phyloP scores from a whole-genome alignment of 2,329 filamentous ascomycete genomes.

The Purpureocillium takamizusanense region DNA sequence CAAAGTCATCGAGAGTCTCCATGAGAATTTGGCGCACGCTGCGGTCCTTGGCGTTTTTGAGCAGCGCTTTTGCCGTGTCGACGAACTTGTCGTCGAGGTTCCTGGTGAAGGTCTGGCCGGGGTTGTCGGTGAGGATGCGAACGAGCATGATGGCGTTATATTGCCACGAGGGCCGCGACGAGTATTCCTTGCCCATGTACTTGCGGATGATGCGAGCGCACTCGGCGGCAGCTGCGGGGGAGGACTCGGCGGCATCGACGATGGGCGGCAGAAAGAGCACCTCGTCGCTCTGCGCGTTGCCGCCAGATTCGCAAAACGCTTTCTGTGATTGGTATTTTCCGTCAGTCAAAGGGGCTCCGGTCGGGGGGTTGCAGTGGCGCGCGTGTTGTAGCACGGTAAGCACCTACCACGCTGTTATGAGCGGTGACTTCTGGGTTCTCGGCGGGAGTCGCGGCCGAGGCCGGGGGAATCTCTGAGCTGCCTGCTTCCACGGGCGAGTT shows the following conservation, averaged over 20 bases:
- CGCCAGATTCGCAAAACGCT: constrained; percentile 72
- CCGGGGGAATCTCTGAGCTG: constrained; percentile 4
- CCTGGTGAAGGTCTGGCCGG: constrained; percentile 80
- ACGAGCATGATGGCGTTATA: constrained; percentile 97
- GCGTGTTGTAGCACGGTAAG: background rate
- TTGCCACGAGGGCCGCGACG: constrained; percentile 58
- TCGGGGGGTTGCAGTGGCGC: constrained; percentile 3
- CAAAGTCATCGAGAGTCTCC: constrained; percentile 76
- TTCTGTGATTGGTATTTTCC: constrained; percentile 48
- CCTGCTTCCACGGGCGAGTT: constrained; percentile 1
- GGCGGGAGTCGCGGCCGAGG: constrained; percentile 20
- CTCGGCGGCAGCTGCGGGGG: constrained; percentile 73
- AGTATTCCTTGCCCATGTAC: constrained; percentile 68
- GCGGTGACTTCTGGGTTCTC: constrained; percentile 62
- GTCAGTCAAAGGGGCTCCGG: constrained; percentile 10
- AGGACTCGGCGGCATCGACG: constrained; percentile 91
- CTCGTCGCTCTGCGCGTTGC: constrained; percentile 67
- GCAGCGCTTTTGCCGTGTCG: constrained; percentile 62
- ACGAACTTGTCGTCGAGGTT: constrained; percentile 83
- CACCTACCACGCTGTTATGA: constrained; percentile 54
- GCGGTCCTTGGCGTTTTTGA: constrained; percentile 61
- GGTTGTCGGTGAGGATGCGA: constrained; percentile 87
- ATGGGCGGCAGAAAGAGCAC: constrained; percentile 87
- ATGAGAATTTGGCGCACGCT: constrained; percentile 78
- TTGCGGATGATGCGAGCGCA: constrained; percentile 75